Base-by-base conservation (phyloP, 2,329 filamentous ascomycete genomes). In the Pseudocercospora vitis region DNA sequence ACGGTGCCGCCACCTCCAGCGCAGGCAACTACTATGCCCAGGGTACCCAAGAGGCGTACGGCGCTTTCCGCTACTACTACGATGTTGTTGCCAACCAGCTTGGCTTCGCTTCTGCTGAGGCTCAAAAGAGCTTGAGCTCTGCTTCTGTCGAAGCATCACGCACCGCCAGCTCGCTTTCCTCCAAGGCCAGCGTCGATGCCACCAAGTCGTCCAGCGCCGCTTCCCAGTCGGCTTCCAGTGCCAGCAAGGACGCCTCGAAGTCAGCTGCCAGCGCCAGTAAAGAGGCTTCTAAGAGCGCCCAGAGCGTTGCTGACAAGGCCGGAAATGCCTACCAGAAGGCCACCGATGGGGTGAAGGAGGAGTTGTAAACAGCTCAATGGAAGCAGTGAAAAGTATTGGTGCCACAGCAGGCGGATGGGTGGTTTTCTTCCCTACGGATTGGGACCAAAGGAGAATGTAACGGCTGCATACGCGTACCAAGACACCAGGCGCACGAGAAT, bases 21-120 rank as follows among this genome's bases (percentile, higher is more conserved):
- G 89, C 87, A 45, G 84, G 85, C 53, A 92, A 94, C 68, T 74
- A 89, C 66, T 92, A 82, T 65, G 84, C 88, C 50, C 81, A 85
- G 69, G 89, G 89, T 7, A 92, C 89, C 3, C 82, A 90, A 53
- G 80, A 83, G 64, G 85, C 62, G 14, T 70, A 70, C 61, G 59
- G 59, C 48, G 48, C 56, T 19, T 62, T 65, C 59, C 65, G 66
- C 50, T 58, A 67, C 57, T 71, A 68, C 65, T 71, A 70, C 68
- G 70, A 76, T 62, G 73, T 70, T 66, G 62, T 74, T 61, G 71
- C 74, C 70, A 71, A 72, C 57, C 69, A 77, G 63, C 53, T 77
- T 52, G 76, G 76, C 52, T 63, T 78, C 32, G 74, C 73, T 51
- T 72, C 71, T 39, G 71, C 69, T 29, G 60, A 70, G 44, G 70